Evolutionary conservation across 2,329 filamentous ascomycete genomes (phyloP), one percentile per base, ranked within the genome.

Genomic region (Dactylella cylindrospora): DNA sequence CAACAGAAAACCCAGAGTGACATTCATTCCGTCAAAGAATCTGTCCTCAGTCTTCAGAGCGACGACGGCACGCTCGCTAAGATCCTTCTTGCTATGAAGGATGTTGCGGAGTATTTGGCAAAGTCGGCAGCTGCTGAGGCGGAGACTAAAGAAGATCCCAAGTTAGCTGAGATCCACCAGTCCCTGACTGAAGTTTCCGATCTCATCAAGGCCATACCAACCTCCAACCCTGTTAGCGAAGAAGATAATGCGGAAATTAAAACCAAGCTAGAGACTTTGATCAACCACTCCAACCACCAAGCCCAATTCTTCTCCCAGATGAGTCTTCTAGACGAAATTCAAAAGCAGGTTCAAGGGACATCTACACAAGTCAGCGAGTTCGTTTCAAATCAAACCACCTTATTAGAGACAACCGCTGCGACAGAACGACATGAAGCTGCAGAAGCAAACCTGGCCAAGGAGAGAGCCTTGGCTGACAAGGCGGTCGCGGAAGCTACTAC

Each of bases 291-390:
- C 25, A 78, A 82, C 20, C 79, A 81, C 15, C 80, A 87, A 0
- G 80, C 80, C 45, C 84, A 88, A 70, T 83, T 86, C 1, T 81
- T 88, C 28, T 78, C 80, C 3, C 88, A 90, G 67, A 80, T 96
- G 38, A 85, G 86, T 65, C 87, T 88, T 19, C 80, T 98, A 3
- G 89, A 96, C 67, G 82, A 90, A 72, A 93, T 97, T 44, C 89
- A 96, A 69, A 80, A 86, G 66, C 87, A 95, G 67, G 89, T 98
- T 53, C 82, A 88, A 71, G 80, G 84, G 59, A 95, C 89, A 1
- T 90, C 91, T 0, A 82, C 84, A 15, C 89, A 94, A 70, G 84
- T 98, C 50, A 85, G 86, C 1, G 82, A 85, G 33, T 95, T 96
- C 71, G 80, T 97, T 15, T 80, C 84, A 2, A 78, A 78, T 2